These are phyloP conservation scores for Incumbomyces lentus DNA, from an alignment of 2,329 filamentous ascomycete species.

Conservation along the genomic window DNA sequence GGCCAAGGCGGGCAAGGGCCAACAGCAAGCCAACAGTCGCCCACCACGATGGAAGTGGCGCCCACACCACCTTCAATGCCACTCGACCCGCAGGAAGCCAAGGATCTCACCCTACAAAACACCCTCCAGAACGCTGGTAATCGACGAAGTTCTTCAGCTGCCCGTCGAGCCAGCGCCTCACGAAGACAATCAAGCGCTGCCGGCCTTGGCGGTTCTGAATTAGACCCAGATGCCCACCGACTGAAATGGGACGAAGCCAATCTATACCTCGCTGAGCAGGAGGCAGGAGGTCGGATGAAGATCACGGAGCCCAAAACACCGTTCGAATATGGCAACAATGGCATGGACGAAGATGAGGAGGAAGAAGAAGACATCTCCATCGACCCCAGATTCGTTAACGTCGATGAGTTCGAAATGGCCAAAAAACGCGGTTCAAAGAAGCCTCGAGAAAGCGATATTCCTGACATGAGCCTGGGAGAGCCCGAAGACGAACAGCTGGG, in stretches of 20 bases:
- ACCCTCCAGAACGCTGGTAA: constrained; percentile 89
- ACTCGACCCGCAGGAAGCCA: constrained; percentile 49
- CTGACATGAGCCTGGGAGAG: constrained; percentile 82
- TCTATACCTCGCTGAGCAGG: constrained; percentile 89
- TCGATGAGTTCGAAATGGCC: constrained; percentile 53
- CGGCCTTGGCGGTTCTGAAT: constrained; percentile 38
- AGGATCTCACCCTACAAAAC: constrained; percentile 87
- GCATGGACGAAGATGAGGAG: constrained; percentile 74
- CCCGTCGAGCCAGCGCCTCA: constrained; percentile 52
- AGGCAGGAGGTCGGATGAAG: constrained; percentile 93
- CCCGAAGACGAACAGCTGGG: constrained; percentile 61
- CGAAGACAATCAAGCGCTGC: constrained; percentile 57
- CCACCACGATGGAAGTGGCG: constrained; percentile 22
- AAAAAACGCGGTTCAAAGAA: constrained; percentile 33
- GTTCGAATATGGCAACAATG: constrained; percentile 86
- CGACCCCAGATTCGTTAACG: constrained; percentile 22
- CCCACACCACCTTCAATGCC: constrained; percentile 27
- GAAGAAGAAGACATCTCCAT: constrained; percentile 31
- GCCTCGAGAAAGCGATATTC: constrained; percentile 66
- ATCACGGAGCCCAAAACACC: constrained; percentile 98
- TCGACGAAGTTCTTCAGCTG: constrained; percentile 68
- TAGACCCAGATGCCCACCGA: constrained; percentile 56
- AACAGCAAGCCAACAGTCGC: constrained; percentile 13
- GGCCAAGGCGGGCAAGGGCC: constrained; percentile 23
- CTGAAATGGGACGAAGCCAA: constrained; percentile 99